Evolutionary conservation across 805 yeast genomes (phyloP).

Genomic region (Lachancea sp.): DNA sequence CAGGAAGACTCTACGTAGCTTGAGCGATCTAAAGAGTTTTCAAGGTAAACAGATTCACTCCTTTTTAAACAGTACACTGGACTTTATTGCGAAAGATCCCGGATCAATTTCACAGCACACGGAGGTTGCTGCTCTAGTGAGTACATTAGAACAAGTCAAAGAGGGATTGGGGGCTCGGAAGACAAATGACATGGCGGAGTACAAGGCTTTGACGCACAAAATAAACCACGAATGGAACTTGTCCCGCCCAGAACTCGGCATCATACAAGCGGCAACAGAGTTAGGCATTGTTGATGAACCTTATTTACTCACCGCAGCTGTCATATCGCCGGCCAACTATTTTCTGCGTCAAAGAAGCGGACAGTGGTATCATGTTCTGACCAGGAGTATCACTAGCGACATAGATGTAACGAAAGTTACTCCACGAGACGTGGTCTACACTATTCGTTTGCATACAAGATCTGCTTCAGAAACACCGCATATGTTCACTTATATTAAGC

Average conservation of each 20-base stretch:
- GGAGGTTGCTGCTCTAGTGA: constrained; percentile 9
- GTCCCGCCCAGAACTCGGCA: constrained; percentile 24
- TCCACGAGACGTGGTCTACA: constrained; percentile 19
- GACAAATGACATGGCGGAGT: constrained; percentile 21
- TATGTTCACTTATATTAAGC: constrained; percentile 26
- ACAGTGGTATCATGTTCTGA: constrained; percentile 20
- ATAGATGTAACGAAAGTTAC: constrained; percentile 12
- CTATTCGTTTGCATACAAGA: constrained; percentile 22
- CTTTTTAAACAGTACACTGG: constrained; percentile 26
- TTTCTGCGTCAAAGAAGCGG: constrained; percentile 19
- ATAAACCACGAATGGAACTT: constrained; percentile 27
- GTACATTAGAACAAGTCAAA: constrained; percentile 13
- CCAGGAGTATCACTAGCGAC: constrained; percentile 14
- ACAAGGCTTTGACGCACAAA: constrained; percentile 23
- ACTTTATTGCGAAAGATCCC: constrained; percentile 16
- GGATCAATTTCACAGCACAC: background rate
- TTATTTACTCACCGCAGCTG: constrained; percentile 22
- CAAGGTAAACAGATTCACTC: constrained; percentile 29
- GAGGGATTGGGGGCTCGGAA: constrained; percentile 14
- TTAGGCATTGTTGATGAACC: constrained; percentile 27
- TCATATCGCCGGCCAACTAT: constrained; percentile 28
- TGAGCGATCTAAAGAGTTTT: constrained; percentile 25
- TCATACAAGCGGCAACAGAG: constrained; percentile 22
- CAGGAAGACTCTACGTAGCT: constrained; percentile 16
- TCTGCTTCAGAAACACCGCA: constrained; percentile 27